A percentile compares a stretch with the other conserved stretches of the same genome.
Evolutionary conservation across 1,284 basidiomycete species (phyloP).

Genomic region (Trametes pubescens): DNA sequence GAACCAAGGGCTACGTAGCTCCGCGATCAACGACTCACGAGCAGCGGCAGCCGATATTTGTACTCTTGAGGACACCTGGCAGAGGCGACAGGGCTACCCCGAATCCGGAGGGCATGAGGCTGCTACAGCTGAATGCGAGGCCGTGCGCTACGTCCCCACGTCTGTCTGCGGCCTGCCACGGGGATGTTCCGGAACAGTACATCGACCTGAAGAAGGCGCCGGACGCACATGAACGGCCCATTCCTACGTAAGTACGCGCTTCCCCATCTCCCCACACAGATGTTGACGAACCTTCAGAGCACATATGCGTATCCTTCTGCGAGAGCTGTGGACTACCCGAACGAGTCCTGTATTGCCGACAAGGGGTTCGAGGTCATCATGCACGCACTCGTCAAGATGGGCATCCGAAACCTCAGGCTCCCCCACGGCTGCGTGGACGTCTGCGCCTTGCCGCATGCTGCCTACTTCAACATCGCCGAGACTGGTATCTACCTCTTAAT

Average conservation of each 20-base stretch:
- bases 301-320: conserved; percentile 13
- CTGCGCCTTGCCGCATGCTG: background rate
- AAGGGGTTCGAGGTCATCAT: conserved; percentile 23
- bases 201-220: background rate
- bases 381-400: conserved; percentile 9
- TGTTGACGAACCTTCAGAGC: conserved; percentile 5
- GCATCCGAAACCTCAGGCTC: conserved; percentile 4
- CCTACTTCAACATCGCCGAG: conserved; percentile 2
- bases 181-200: conserved; percentile 11
- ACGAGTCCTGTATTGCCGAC: background rate
- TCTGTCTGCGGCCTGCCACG: conserved; percentile 23
- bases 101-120: conserved; percentile 16
- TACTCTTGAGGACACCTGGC: conserved; percentile 26
- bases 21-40: background rate
- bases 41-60: conserved; percentile 1
- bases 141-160: conserved; percentile 18
- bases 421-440: conserved; percentile 5
- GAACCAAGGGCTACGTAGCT: conserved; percentile 15
- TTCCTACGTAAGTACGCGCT: background rate
- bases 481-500: background rate
- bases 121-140: conserved; percentile 12
- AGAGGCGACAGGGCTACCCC: background rate
- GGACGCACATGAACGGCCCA: background rate
- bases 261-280: too few species aligned
- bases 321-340: conserved; percentile 5